Evolutionary conservation across 176 grass and related monocot species (phyloP), one percentile per base, ranked within the genome.

Genomic region (Musa schizocarpa): DNA sequence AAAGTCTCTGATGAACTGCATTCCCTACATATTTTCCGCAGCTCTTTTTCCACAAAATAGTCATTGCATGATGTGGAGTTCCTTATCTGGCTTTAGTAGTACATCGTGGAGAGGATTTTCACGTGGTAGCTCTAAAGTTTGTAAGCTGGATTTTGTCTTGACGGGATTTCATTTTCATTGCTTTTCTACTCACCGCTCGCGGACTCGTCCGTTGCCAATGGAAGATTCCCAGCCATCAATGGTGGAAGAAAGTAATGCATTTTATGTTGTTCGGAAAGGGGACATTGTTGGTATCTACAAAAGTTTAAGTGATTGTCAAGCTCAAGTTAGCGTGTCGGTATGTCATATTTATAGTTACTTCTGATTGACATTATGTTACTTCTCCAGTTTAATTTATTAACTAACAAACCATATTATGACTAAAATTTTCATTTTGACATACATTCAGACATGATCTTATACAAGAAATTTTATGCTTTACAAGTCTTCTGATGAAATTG

Each of bases 311-410:
- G 89, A 96, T 54, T 96, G 84, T 71, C 86, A 96, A 76, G 89
- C 84, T 82, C 92, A 96, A 96, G 86, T 89, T 74, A 83, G 92
- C 77, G 81, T 79, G 43, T 92, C 86, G 77, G 86, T 96, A 87
- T 76, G 24, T 53, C 20, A 22, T 53, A 13, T n/a, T n/a, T 13
- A 61, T 16, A 61, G 20, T 61, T 20, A n/a, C 6, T 61, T 61
- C 57, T 17, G 57, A 61, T 61, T n/a, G n/a, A 17, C 57, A 61
- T n/a, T 61, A 61, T 72, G 34, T 57, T 13, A 0, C 11, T 29
- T 54, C 16, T 43, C 1, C 34, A 51, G 7, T 54, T 74, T 57
- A 27, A 8, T 74, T 14, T 16, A 7, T 43, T 19, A 17, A 14
- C 52, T 25, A 16, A 17, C 72, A 26, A 57, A 16, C 54, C 10